Conservation (phyloP, 2,329 filamentous ascomycete genomes). For the Cercospora citrullina region DNA sequence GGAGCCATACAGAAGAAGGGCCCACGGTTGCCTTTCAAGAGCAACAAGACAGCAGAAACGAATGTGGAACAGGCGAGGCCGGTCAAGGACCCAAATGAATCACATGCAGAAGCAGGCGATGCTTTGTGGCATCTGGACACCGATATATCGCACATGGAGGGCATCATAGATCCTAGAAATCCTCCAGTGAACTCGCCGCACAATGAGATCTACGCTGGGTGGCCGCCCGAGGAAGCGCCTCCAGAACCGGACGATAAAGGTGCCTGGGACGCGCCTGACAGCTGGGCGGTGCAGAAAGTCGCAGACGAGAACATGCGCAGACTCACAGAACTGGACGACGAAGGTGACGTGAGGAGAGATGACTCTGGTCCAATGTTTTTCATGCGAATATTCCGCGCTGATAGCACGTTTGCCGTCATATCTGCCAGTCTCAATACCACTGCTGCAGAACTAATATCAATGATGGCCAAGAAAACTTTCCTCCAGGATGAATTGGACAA, state of each 20-base stretch:
- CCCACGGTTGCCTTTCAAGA: constrained; percentile 56
- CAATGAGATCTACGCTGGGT: constrained; percentile 50
- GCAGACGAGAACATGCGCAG: constrained; percentile 63
- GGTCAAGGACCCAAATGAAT: constrained; percentile 47
- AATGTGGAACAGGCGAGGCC: constrained; percentile 44
- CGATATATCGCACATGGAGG: constrained; percentile 86
- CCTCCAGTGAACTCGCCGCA: constrained; percentile 68
- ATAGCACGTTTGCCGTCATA: constrained; percentile 91
- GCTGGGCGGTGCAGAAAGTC: constrained; percentile 82
- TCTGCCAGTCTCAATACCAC: constrained; percentile 81
- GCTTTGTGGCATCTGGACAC: constrained; percentile 79
- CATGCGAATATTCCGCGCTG: constrained; percentile 90
- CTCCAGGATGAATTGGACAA: constrained; percentile 87
- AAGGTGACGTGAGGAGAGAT: constrained; percentile 61
- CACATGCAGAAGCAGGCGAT: constrained; percentile 32
- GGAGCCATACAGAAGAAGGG: constrained; percentile 31
- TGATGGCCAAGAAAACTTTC: constrained; percentile 92
- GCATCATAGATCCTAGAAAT: constrained; percentile 68
- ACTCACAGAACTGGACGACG: constrained; percentile 67
- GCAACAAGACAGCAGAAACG: constrained; percentile 46
- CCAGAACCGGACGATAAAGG: constrained; percentile 39
- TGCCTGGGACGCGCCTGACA: constrained; percentile 94
- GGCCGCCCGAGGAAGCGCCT: constrained; percentile 42
- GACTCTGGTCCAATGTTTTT: constrained; percentile 79
- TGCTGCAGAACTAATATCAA: constrained; percentile 82